phyloP scores from a whole-genome alignment of 2,329 filamentous ascomycete genomes.

The Penicillium sp. region DNA sequence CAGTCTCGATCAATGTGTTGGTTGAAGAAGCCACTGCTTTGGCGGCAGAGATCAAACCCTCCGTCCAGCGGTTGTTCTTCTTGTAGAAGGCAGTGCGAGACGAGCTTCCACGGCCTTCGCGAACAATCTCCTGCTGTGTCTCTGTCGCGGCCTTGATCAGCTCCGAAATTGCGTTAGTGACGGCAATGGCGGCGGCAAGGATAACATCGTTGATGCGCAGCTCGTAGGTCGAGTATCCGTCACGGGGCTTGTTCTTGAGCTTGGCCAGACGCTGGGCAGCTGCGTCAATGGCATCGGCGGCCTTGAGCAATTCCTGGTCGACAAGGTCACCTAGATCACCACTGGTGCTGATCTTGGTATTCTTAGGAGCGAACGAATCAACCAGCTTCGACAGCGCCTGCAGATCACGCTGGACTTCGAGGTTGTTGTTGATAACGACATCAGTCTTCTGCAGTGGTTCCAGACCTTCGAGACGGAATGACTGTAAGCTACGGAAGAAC shows the following conservation, averaged over 20 bases:
- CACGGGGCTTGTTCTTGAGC: constrained; percentile 92
- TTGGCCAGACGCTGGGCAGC: constrained; percentile 86
- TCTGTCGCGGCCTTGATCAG: constrained; percentile 92
- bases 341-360: constrained; percentile 71
- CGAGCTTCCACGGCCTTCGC: constrained; percentile 82
- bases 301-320: constrained; percentile 86
- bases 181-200: constrained; percentile 84
- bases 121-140: constrained; percentile 94
- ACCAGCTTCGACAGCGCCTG: constrained; percentile 92
- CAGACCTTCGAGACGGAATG: constrained; percentile 87
- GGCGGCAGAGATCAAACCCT: constrained; percentile 93
- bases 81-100: constrained; percentile 97
- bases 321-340: constrained; percentile 93
- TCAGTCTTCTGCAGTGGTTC: constrained; percentile 92
- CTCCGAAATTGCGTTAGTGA: constrained; percentile 89
- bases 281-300: constrained; percentile 91
- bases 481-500: constrained; percentile 93
- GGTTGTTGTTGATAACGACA: constrained; percentile 95
- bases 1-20: constrained; percentile 95
- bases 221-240: constrained; percentile 94
- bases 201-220: constrained; percentile 95
- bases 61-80: constrained; percentile 99
- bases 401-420: constrained; percentile 90
- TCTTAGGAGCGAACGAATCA: constrained; percentile 86
- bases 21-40: constrained; percentile 94